Conservation (phyloP, 2,329 filamentous ascomycete species). For the Diaporthe destruens region DNA sequence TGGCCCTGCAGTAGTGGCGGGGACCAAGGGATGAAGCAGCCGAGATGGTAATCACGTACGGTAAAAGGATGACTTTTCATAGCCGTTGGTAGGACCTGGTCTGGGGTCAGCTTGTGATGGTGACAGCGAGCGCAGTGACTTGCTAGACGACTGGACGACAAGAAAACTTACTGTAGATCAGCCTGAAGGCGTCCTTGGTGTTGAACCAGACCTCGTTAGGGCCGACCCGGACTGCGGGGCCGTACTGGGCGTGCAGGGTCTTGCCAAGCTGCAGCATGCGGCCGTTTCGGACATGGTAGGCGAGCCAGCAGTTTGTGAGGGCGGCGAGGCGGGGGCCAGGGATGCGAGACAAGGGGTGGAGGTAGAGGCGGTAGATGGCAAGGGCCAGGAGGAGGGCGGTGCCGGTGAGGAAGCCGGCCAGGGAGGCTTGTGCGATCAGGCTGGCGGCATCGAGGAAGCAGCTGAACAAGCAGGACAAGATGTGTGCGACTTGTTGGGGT, state of each 20-base stretch:
- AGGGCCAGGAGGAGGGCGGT: constrained; percentile 11
- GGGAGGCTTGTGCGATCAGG: neutral
- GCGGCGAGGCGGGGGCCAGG: constrained; percentile 63
- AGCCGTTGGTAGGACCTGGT: constrained; percentile 60
- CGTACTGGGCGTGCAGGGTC: constrained; percentile 61
- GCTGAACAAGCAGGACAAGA: neutral
- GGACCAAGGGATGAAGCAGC: neutral
- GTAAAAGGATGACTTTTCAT: constrained; percentile 66
- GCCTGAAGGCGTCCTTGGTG: constrained; percentile 60
- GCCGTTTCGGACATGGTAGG: constrained; percentile 59
- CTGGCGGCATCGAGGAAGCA: neutral
- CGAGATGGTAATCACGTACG: constrained; percentile 50
- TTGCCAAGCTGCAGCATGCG: constrained; percentile 56
- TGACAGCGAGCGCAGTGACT: no score
- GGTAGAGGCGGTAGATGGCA: constrained; percentile 53
- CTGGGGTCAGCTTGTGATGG: neutral
- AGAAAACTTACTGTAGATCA: constrained; percentile 59
- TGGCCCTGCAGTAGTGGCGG: neutral
- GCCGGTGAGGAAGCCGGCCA: neutral
- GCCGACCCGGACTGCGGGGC: constrained; percentile 64
- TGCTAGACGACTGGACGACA: no score
- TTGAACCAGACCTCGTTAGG: constrained; percentile 68
- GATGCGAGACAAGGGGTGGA: constrained; percentile 59
- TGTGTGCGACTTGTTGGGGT: neutral
- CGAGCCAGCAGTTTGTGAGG: constrained; percentile 63